Conservation (phyloP, 805 yeast genomes). For the Candida pseudofarinosa region DNA sequence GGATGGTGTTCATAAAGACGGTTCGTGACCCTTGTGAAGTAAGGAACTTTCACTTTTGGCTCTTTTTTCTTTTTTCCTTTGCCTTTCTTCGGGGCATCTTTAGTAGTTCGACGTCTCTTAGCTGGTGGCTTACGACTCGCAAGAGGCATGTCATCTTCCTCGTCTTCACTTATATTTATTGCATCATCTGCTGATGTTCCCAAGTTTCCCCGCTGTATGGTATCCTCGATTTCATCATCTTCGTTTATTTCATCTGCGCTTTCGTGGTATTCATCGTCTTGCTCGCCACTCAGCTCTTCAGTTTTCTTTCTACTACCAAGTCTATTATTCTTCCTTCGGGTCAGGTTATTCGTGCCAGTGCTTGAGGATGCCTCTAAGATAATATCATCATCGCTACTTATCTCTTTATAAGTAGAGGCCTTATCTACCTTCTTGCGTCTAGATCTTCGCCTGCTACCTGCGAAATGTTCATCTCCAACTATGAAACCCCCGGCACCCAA, state of each 20-base stretch:
- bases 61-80: constrained; percentile 26
- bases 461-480: constrained; percentile 31
- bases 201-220: constrained; percentile 8
- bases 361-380: constrained; percentile 9
- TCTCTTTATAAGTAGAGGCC: constrained; percentile 4
- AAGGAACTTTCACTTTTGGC: constrained; percentile 58
- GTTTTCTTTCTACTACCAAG: constrained; percentile 1
- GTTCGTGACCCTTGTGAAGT: constrained; percentile 64
- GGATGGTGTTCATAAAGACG: constrained; percentile 76
- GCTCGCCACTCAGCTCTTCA: constrained; percentile 8
- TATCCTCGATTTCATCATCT: constrained; percentile 15
- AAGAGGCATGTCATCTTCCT: constrained; percentile 25
- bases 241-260: constrained; percentile 41
- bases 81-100: constrained; percentile 9
- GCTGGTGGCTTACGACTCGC: constrained; percentile 20
- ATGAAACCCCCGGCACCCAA: constrained; percentile 40
- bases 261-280: constrained; percentile 24
- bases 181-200: constrained; percentile 23
- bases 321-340: background rate
- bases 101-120: constrained; percentile 12
- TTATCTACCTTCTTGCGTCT: constrained; percentile 8
- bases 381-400: constrained; percentile 13
- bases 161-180: constrained; percentile 25
- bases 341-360: background rate
- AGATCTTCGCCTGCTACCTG: constrained; percentile 14